Percentiles rank a stretch among this genome's conserved stretches.
Evolutionary conservation across 1,284 basidiomycete species (phyloP).

Genomic region (Ganoderma sinense): DNA sequence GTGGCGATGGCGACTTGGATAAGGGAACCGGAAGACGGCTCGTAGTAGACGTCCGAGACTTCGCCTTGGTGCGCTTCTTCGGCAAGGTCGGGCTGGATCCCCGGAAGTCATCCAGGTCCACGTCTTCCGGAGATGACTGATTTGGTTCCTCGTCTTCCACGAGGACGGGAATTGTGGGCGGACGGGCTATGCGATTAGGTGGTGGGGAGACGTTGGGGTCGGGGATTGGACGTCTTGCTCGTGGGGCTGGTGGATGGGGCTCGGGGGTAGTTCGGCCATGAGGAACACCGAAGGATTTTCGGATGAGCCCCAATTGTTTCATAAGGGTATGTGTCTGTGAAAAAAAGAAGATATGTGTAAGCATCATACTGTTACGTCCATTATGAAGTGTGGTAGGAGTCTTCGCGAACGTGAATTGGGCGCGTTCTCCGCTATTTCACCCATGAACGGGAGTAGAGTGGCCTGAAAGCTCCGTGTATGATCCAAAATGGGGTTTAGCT

Average conservation of each 20-base stretch:
- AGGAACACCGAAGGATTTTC: conserved; percentile 62
- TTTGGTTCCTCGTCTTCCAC: conserved; percentile 69
- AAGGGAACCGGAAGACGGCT: conserved; percentile 53
- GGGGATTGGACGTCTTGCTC: conserved; percentile 49
- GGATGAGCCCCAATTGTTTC: conserved; percentile 70
- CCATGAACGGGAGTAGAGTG: no score
- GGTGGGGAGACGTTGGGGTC: conserved; percentile 56
- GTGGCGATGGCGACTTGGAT: conserved; percentile 44
- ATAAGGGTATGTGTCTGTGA: conserved; percentile 66
- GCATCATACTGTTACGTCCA: background rate
- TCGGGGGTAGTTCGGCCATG: conserved; percentile 44
- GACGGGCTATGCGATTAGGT: conserved; percentile 64
- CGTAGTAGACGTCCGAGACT: conserved; percentile 41
- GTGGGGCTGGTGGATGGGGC: conserved; percentile 54
- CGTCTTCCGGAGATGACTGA: conserved; percentile 42
- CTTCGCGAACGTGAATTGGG: background rate
- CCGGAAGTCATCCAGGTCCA: conserved; percentile 49
- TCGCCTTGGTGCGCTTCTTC: conserved; percentile 41
- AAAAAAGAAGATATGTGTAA: background rate
- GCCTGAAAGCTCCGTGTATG: no score
- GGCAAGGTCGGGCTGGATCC: conserved; percentile 45
- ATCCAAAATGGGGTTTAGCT: no score
- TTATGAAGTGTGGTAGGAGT: background rate
- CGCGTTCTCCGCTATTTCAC: no score
- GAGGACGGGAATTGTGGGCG: conserved; percentile 72